phyloP scores from a whole-genome alignment of 2,329 filamentous ascomycete genomes.

The Fusarium burgessii region DNA sequence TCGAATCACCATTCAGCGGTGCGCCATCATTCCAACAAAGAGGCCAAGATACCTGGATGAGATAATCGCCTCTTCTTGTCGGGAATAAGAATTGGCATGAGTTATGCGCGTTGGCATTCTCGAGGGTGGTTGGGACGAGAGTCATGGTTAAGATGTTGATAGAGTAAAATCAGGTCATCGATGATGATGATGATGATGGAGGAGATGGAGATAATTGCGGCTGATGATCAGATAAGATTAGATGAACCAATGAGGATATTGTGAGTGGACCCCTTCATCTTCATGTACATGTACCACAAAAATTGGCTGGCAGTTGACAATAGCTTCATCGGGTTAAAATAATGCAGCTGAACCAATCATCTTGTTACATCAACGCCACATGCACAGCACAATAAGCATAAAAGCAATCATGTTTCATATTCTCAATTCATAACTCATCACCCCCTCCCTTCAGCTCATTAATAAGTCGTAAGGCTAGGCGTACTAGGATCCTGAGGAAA shows the following conservation, averaged over 20 bases:
- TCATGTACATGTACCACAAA: no score
- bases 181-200: no score
- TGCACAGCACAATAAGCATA: no score
- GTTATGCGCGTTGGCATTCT: conserved; percentile 30
- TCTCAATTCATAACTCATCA: neutral
- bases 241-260: neutral
- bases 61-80: conserved; percentile 42
- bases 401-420: neutral
- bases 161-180: neutral
- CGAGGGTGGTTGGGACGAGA: neutral
- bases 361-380: neutral
- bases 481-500: conserved; percentile 53
- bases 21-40: conserved; percentile 43
- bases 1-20: conserved; percentile 25
- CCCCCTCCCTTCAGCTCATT: neutral
- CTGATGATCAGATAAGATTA: conserved; percentile 23
- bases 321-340: no score
- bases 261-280: no score
- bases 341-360: no score
- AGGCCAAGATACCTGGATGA: conserved; percentile 48
- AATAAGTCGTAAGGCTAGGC: conserved; percentile 36
- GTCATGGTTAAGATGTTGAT: conserved; percentile 10
- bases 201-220: neutral
- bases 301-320: no score
- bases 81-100: conserved; percentile 33